phyloP scores from a whole-genome alignment of 1,284 basidiomycete genomes.

The Anthracocystis panici-leucophaei region DNA sequence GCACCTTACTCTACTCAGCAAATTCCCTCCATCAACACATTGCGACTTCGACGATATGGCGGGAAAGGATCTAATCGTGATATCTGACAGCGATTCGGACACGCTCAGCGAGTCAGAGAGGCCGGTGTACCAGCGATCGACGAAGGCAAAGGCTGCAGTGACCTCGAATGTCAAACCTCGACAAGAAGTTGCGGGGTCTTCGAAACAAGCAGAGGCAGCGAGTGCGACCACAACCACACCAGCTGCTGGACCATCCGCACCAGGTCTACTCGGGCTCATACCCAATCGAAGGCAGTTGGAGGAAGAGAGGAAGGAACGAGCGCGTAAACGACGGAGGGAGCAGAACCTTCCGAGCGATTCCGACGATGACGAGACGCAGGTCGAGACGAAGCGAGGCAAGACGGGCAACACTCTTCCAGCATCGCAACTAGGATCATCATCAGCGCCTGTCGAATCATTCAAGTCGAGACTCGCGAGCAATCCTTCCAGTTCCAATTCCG shows the following conservation, averaged over 20 bases:
- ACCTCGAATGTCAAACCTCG: neutral
- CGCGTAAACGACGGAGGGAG: slow-evolving; percentile 42
- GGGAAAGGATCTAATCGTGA: slow-evolving; percentile 29
- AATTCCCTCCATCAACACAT: no score
- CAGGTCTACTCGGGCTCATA: slow-evolving; percentile 22
- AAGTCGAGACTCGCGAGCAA: neutral
- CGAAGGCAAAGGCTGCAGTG: neutral
- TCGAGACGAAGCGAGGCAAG: slow-evolving; percentile 15
- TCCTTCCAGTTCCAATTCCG: neutral
- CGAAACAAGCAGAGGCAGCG: neutral
- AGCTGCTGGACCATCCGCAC: neutral
- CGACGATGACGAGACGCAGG: slow-evolving; percentile 21
- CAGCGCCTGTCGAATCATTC: no score
- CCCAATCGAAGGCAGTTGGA: slow-evolving; percentile 60
- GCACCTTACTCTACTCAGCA: no score
- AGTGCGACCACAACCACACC: neutral
- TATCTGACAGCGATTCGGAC: slow-evolving; percentile 49
- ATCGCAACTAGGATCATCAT: neutral
- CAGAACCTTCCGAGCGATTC: slow-evolving; percentile 27
- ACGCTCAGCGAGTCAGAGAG: slow-evolving; percentile 50
- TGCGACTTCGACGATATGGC: slow-evolving; percentile 17
- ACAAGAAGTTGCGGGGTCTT: neutral
- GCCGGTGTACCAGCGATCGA: neutral
- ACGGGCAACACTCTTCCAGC: neutral
- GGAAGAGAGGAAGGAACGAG: slow-evolving; percentile 53